A percentile compares a stretch with the other conserved stretches of the same genome.
Evolutionary conservation across 1,284 basidiomycete species (phyloP).

Genomic region (Rhodotorula sp.): DNA sequence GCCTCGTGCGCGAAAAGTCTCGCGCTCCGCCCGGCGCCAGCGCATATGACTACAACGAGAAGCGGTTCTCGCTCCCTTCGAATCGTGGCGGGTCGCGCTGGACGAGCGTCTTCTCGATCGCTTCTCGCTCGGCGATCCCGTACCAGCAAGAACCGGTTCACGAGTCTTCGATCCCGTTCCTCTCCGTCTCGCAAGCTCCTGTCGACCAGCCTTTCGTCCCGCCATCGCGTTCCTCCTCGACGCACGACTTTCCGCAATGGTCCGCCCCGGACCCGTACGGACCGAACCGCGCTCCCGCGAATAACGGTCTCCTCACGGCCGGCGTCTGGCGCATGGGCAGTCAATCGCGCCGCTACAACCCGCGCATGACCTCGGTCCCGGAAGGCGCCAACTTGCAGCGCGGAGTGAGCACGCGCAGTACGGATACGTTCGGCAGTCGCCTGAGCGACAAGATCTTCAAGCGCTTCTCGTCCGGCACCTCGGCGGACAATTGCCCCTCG

Average conservation of each 20-base stretch:
- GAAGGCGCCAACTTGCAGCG: not conserved
- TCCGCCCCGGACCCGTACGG: slow-evolving; percentile 3
- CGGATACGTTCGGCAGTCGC: slow-evolving; percentile 8
- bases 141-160: not conserved
- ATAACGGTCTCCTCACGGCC: slow-evolving; percentile 1
- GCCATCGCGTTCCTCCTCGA: slow-evolving; percentile 15
- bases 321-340: slow-evolving; percentile 7
- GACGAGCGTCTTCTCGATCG: slow-evolving; percentile 8
- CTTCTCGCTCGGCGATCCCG: not conserved
- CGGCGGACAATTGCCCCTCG: slow-evolving; percentile 2
- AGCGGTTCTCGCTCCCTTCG: not conserved
- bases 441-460: slow-evolving; percentile 23
- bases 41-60: slow-evolving; percentile 5
- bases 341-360: not conserved
- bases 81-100: slow-evolving; percentile 7
- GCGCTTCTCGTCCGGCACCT: not conserved
- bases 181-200: slow-evolving; percentile 21
- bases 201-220: slow-evolving; percentile 22
- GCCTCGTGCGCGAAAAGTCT: slow-evolving; percentile 18
- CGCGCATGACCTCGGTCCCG: not conserved
- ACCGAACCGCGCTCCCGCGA: not conserved
- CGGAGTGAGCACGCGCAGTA: slow-evolving; percentile 1
- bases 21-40: not conserved
- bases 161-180: slow-evolving; percentile 17
- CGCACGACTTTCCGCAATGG: slow-evolving; percentile 14